Base-by-base conservation (phyloP, 495 filamentous ascomycete genomes). In the Hyaloscypha variabilis region DNA sequence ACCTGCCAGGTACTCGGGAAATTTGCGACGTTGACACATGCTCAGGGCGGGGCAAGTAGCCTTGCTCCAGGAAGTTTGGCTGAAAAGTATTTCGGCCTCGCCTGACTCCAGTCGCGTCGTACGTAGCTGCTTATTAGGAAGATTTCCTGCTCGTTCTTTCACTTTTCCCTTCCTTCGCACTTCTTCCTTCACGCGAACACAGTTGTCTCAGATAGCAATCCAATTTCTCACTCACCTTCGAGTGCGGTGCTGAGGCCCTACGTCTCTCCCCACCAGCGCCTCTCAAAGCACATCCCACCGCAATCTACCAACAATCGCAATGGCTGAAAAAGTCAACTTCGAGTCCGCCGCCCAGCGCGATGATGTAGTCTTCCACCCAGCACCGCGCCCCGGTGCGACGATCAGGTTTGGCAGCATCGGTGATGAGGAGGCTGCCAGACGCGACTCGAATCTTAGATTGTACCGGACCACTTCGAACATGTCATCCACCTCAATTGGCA, bases 351-450 rank as follows among this genome's bases (percentile, higher is more conserved):
- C 52, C 10, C n/a, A 39, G 25, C 6, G 14, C 23, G 30, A 29
- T 6, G 64, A 67, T 49, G 64, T 57, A 21, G 36, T 67, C 23
- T 67, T 62, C 34, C 58, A 62, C 2, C 49, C 52, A 1, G 46
- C 56, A 24, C 31, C 58, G 8, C 64, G 64, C 25, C 50, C 34
- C 6, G 64, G 64, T 8, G 50, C 64, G 2, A 54, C 56, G 31
- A 61, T 67, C 31, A 28, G 51, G 42, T 67, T 61, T 46, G 58
- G 50, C 10, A 46, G 39, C 19, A 21, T 19, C n/a, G 34, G 50
- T 31, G 58, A 57, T 26, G 64, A 67, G 25, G 58, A 61, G 39
- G 14, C 28, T 50, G 64, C 52, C 1, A 63, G 53, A 21, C 26
- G 26, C 13, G 17, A 8, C 34, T 50, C 17, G 1, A 25, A 10